Evolutionary conservation across 2,329 filamentous ascomycete species (phyloP).

Genomic region (Venturia carpophila): DNA sequence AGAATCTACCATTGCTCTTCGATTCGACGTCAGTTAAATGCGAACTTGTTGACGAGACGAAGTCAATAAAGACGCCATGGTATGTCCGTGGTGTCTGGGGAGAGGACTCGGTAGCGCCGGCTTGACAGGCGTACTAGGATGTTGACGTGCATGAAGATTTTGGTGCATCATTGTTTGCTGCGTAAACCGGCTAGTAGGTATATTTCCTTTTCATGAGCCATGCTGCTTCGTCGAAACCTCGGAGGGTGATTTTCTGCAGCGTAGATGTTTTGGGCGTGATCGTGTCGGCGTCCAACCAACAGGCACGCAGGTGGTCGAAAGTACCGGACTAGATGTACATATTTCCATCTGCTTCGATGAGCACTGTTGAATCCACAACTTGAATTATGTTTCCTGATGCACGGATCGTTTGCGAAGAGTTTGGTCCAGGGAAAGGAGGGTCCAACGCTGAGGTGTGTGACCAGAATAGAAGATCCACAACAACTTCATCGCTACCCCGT

Average conservation of each 20-base stretch:
- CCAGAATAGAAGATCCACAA: not conserved
- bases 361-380: slow-evolving; percentile 36
- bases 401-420: slow-evolving; percentile 32
- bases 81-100: slow-evolving; percentile 35
- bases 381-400: slow-evolving; percentile 31
- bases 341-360: slow-evolving; percentile 32
- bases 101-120: slow-evolving; percentile 31
- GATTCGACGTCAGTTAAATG: slow-evolving; percentile 30
- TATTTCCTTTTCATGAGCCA: slow-evolving; percentile 33
- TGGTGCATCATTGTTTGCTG: slow-evolving; percentile 33
- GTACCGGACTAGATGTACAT: slow-evolving; percentile 36
- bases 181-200: slow-evolving; percentile 37
- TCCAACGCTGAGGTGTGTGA: slow-evolving; percentile 22
- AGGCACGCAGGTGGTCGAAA: slow-evolving; percentile 31
- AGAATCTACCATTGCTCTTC: slow-evolving; percentile 27
- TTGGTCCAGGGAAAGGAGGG: slow-evolving; percentile 30
- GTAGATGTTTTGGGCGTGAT: slow-evolving; percentile 26
- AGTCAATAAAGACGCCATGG: slow-evolving; percentile 29
- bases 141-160: slow-evolving; percentile 34
- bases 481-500: not conserved
- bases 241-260: slow-evolving; percentile 25
- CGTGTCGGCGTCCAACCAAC: slow-evolving; percentile 33
- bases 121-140: slow-evolving; percentile 34
- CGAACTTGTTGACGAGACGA: slow-evolving; percentile 34
- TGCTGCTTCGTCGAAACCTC: slow-evolving; percentile 34